Percentiles rank a stretch among this genome's conserved stretches.
Conservation (phyloP, 352 stramenopile genomes). For the Phytophthora fragariaefolia region DNA sequence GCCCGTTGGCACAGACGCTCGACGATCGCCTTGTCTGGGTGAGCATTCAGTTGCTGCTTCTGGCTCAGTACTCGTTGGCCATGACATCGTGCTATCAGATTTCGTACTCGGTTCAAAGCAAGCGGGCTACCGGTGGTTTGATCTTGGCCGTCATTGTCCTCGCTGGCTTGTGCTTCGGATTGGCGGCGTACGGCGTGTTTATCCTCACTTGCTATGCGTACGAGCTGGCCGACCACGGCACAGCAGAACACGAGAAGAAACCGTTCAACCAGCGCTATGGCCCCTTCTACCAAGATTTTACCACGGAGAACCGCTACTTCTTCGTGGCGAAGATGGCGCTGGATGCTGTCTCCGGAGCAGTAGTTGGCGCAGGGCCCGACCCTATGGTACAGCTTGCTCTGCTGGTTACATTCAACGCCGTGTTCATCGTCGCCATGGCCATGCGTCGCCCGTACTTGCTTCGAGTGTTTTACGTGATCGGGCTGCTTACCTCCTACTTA, state of each 20-base stretch:
- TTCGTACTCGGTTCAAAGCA: constrained; percentile 31
- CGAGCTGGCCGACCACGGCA: constrained; percentile 49
- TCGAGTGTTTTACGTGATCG: constrained; percentile 47
- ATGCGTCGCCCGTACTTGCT: constrained; percentile 50
- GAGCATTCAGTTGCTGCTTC: constrained; percentile 44
- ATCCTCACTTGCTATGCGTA: constrained; percentile 47
- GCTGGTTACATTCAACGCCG: constrained; percentile 48
- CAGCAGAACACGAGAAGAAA: constrained; percentile 46
- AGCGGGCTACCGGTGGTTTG: constrained; percentile 24
- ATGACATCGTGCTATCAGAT: constrained; percentile 64
- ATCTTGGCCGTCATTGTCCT: constrained; percentile 45
- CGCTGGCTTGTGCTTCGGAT: constrained; percentile 33
- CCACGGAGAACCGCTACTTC: constrained; percentile 54
- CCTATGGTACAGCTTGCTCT: constrained; percentile 48
- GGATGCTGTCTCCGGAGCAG: constrained; percentile 47
- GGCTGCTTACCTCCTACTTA: constrained; percentile 46
- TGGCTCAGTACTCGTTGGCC: constrained; percentile 53
- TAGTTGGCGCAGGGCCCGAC: constrained; percentile 44
- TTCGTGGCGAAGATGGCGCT: constrained; percentile 52
- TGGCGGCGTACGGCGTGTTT: constrained; percentile 49
- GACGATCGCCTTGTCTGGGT: constrained; percentile 54
- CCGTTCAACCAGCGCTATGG: constrained; percentile 53
- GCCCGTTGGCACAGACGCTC: constrained; percentile 26
- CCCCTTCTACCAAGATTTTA: constrained; percentile 61
- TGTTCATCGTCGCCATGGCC: constrained; percentile 48